These are phyloP conservation scores for Lecanicillium sp. DNA, from an alignment of 2,329 filamentous ascomycete species.

Conservation along the genomic window DNA sequence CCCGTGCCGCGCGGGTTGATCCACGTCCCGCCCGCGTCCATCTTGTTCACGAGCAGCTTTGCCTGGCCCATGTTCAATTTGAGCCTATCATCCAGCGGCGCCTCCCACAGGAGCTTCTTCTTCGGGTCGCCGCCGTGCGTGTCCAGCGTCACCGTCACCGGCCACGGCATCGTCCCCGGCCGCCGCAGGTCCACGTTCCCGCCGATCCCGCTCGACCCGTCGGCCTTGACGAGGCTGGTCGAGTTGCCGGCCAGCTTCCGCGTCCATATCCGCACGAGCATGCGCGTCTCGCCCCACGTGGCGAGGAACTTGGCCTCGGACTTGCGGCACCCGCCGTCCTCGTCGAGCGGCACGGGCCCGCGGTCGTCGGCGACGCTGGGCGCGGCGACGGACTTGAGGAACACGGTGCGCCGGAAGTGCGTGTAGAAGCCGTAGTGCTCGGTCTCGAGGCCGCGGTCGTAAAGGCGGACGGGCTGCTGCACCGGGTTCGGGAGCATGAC, in stretches of 20 bases:
- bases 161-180: slow-evolving; percentile 59
- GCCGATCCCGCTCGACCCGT: slow-evolving; percentile 21
- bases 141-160: slow-evolving; percentile 54
- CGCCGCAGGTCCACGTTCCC: slow-evolving; percentile 27
- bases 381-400: slow-evolving; percentile 56
- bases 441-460: slow-evolving; percentile 69
- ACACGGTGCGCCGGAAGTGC: slow-evolving; percentile 84
- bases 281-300: slow-evolving; percentile 55
- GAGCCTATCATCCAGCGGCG: slow-evolving; percentile 42
- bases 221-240: slow-evolving; percentile 31
- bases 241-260: slow-evolving; percentile 38
- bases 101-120: slow-evolving; percentile 50
- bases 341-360: slow-evolving; percentile 41
- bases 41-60: slow-evolving; percentile 42
- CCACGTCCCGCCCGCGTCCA: slow-evolving; percentile 43
- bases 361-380: slow-evolving; percentile 40
- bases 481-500: slow-evolving; percentile 63
- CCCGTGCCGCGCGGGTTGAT: slow-evolving; percentile 44
- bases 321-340: slow-evolving; percentile 48
- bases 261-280: slow-evolving; percentile 63
- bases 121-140: slow-evolving; percentile 53
- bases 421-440: slow-evolving; percentile 95
- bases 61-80: slow-evolving; percentile 38
- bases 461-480: slow-evolving; percentile 78
- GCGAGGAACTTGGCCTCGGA: slow-evolving; percentile 49